phyloP scores from a whole-genome alignment of 257 asterid genomes.

The Fraxinus excelsior region DNA sequence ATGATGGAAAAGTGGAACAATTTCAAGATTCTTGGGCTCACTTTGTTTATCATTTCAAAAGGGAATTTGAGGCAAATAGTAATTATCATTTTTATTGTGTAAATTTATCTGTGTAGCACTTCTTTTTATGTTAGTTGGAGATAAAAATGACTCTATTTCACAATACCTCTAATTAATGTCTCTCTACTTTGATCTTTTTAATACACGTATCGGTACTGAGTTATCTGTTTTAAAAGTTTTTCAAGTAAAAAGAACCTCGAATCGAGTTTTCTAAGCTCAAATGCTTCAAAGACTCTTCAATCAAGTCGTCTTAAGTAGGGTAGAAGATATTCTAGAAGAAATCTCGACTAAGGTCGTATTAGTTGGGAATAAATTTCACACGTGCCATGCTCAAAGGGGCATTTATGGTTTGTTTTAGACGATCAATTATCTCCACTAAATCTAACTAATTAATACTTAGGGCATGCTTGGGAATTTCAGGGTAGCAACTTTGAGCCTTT shows the following conservation, averaged over 20 bases:
- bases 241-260: too few relatives aligned
- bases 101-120: background rate
- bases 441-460: too few relatives aligned
- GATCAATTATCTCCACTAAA: too few relatives aligned
- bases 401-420: too few relatives aligned
- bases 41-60: background rate
- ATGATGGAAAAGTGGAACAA: constrained; percentile 30
- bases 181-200: too few relatives aligned
- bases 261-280: background rate
- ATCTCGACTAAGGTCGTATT: background rate
- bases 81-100: background rate
- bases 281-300: too few relatives aligned
- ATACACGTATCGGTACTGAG: too few relatives aligned
- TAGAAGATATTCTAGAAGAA: background rate
- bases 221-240: too few relatives aligned
- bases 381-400: background rate
- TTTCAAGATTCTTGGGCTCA: background rate
- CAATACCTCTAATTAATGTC: too few relatives aligned
- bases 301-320: background rate
- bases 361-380: background rate
- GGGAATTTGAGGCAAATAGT: background rate
- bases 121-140: background rate
- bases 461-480: too few relatives aligned
- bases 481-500: too few relatives aligned
- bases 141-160: background rate